Conservation (phyloP, 2,329 filamentous ascomycete genomes). For the Bisporella sp. region DNA sequence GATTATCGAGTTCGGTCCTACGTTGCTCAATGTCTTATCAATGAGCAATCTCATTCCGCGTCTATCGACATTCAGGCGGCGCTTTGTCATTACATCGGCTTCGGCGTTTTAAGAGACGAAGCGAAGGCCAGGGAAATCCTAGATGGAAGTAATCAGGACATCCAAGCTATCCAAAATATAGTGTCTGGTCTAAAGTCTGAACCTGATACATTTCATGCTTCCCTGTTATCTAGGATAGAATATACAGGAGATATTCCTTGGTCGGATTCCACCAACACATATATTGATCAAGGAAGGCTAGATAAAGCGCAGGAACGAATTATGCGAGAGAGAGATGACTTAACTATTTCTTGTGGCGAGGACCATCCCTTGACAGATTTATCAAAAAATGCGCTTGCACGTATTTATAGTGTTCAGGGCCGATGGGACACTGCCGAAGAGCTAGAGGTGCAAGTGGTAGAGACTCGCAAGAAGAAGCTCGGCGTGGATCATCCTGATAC, state of each 20-base stretch:
- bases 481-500: no score
- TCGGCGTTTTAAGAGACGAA: conserved; percentile 1
- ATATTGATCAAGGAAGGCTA: not conserved
- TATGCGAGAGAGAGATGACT: not conserved
- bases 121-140: not conserved
- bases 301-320: not conserved
- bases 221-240: not conserved
- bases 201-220: not conserved
- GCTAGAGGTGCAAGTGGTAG: not conserved
- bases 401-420: not conserved
- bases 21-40: not conserved
- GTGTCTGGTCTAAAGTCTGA: not conserved
- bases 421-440: not conserved
- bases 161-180: not conserved
- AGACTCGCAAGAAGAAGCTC: not conserved
- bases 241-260: not conserved
- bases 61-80: conserved; percentile 1
- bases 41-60: not conserved
- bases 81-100: conserved; percentile 1
- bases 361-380: not conserved
- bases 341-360: not conserved
- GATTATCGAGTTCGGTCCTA: conserved; percentile 1
- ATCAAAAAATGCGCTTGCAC: not conserved
- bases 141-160: not conserved
- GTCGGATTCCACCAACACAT: not conserved